Evolutionary conservation across 331 rosid genomes (phyloP), one percentile per base, ranked within the genome.

Genomic region (Quercus lobata): DNA sequence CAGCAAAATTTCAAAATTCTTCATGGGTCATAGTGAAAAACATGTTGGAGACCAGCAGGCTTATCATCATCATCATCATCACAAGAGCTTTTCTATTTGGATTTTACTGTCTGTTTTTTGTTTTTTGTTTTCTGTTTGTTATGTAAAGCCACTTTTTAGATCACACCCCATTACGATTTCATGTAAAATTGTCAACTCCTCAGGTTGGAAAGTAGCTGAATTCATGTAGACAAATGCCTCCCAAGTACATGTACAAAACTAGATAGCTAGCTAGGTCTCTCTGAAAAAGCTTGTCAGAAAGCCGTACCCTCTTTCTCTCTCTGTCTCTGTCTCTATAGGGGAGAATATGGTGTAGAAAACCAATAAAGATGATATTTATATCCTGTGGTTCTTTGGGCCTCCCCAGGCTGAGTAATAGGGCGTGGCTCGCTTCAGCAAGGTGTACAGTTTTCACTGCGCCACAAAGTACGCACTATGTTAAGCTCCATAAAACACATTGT

Each of bases 341-440:
- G 77, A 37, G 46, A 7, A 3, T 41, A 41, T 8, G 12, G 46
- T 41, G 46, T 54, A 72, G 82, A 82, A 79, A 78, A 69, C 84
- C 84, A 84, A 80, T 63, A 78, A 85, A 76, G 77, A 76, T 35
- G 78, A 76, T 21, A 76, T 16, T 44, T 46, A 52, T 60, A 18
- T 12, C 25, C 32, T 54, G 22, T 14, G 27, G 74, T 68, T 66
- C 5, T 53, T 8, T 78, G 25, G 74, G 83, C 74, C 65, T 57
- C 69, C 58, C 58, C 75, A 22, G 46, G 77, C 24, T 24, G 65
- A 8, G 78, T 17, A 21, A 57, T 73, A 22, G 65, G 35, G 78
- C 3, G 44, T 71, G 57, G 37, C 21, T 70, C 37, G 46, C 46
- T 41, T 41, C 46, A 8, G 12, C 30, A 22, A 41, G 77, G 65